Evolutionary conservation across 106 monocot genomes (phyloP).

Genomic region (Acorus gramineus): DNA sequence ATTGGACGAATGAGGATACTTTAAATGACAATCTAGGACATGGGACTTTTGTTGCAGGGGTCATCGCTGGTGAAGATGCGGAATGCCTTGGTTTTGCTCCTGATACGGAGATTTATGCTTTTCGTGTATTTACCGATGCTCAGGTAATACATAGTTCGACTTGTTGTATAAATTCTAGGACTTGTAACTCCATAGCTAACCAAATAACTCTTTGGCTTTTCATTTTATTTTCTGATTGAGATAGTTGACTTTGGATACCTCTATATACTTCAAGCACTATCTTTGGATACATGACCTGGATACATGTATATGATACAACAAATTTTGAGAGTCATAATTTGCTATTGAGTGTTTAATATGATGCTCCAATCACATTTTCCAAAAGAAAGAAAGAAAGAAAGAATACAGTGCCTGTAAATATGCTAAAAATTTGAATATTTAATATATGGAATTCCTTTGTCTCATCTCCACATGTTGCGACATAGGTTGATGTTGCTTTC

Average conservation of each 20-base stretch:
- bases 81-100: constrained; percentile 98
- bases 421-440: too few species aligned
- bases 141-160: constrained; percentile 65
- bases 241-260: not conserved
- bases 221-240: constrained; percentile 1
- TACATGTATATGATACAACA: too few species aligned
- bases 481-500: too few species aligned
- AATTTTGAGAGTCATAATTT: too few species aligned
- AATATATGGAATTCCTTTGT: too few species aligned
- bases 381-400: too few species aligned
- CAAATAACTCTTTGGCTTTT: not conserved
- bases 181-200: not conserved
- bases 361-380: too few species aligned
- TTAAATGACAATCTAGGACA: constrained; percentile 98
- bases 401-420: too few species aligned
- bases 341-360: too few species aligned
- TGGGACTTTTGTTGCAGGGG: constrained; percentile 98
- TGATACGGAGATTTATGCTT: constrained; percentile 96
- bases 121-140: constrained; percentile 99
- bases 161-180: not conserved
- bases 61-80: constrained; percentile 93
- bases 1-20: constrained; percentile 99
- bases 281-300: too few species aligned
- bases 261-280: too few species aligned
- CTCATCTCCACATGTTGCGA: too few species aligned